Conservation (phyloP, 1,284 basidiomycete species). For the Melampsora abietis-canadensis region DNA sequence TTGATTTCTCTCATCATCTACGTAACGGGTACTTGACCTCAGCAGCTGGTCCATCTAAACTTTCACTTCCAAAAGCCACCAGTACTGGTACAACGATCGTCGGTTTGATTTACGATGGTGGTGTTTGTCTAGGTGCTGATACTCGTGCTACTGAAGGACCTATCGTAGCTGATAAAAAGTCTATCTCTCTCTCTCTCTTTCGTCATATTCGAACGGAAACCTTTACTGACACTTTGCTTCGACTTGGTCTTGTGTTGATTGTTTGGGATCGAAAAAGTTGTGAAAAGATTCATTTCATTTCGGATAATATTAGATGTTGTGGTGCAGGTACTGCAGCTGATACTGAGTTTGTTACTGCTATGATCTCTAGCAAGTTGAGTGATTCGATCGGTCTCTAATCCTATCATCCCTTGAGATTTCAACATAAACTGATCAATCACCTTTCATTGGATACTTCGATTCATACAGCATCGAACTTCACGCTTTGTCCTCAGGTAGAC, state of each 20-base stretch:
- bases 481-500: constrained; percentile 74
- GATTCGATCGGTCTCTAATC: background rate
- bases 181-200: constrained; percentile 17
- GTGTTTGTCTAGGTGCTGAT: constrained; percentile 92
- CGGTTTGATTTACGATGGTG: constrained; percentile 79
- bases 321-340: constrained; percentile 98
- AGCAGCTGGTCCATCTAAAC: constrained; percentile 24
- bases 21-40: constrained; percentile 35
- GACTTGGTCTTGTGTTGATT: too few species aligned
- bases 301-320: constrained; percentile 91
- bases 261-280: constrained; percentile 5
- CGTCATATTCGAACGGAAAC: too few species aligned
- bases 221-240: too few species aligned
- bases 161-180: constrained; percentile 71
- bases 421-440: background rate
- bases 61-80: constrained; percentile 39
- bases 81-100: constrained; percentile 92
- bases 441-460: background rate
- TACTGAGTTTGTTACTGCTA: constrained; percentile 71
- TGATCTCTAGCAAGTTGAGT: constrained; percentile 43
- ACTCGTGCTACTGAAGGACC: constrained; percentile 90
- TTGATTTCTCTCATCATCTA: constrained; percentile 41
- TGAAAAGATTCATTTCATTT: constrained; percentile 83
- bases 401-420: background rate
- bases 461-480: constrained; percentile 77